Evolutionary conservation across 495 filamentous ascomycete species (phyloP).

Genomic region (Neurospora pannonica): DNA sequence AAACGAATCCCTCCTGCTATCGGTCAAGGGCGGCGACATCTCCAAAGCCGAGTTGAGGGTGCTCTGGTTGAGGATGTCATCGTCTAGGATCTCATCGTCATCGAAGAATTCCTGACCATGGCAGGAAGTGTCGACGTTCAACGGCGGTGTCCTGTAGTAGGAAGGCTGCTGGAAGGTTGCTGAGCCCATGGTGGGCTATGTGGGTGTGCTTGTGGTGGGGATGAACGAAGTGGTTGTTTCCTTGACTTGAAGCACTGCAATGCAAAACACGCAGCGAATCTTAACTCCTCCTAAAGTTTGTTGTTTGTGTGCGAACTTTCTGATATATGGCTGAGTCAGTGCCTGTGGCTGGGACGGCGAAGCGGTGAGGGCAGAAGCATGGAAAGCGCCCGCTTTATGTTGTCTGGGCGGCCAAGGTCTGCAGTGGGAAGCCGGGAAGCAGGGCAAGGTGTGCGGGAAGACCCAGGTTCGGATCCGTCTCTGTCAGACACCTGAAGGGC

Average conservation of each 20-base stretch:
- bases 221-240: neutral
- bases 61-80: constrained; percentile 68
- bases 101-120: constrained; percentile 55
- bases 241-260: neutral
- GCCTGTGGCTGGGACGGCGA: constrained; percentile 7
- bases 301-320: constrained; percentile 15
- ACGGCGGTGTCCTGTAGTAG: constrained; percentile 52
- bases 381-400: constrained; percentile 18
- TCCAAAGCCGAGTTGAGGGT: constrained; percentile 56
- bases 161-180: constrained; percentile 42
- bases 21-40: constrained; percentile 55
- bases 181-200: constrained; percentile 39
- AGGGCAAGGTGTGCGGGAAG: neutral
- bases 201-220: constrained; percentile 12
- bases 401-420: constrained; percentile 14
- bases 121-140: constrained; percentile 49
- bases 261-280: neutral
- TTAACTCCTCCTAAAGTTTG: neutral
- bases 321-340: constrained; percentile 31
- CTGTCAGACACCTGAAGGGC: neutral
- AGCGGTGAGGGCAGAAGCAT: constrained; percentile 24
- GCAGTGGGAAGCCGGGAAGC: constrained; percentile 7
- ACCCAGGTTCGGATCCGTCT: neutral
- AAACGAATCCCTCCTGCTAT: constrained; percentile 63
- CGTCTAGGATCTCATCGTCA: constrained; percentile 79